Evolutionary conservation across 257 asterid genomes (phyloP), one percentile per base, ranked within the genome.

Genomic region (Nicotiana sylvestris): DNA sequence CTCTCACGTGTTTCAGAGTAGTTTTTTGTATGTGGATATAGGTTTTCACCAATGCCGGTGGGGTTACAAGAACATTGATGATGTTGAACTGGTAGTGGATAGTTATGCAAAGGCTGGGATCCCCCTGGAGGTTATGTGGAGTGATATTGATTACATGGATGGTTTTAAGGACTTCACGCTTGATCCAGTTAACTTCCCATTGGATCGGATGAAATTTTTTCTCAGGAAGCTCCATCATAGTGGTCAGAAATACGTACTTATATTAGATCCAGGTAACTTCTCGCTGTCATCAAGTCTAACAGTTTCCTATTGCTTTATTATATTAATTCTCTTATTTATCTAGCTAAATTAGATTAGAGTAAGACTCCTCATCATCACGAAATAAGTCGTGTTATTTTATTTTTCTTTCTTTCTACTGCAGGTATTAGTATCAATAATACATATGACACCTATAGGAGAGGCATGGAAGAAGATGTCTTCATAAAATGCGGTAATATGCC

Each of bases 1-100:
- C 33, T 4, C 39, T 9, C 55, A 37, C 33, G 21, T 39, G 46
- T 37, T 39, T 69, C 3, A n/a, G 16, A 37, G 33, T 39, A 69
- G 11, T n/a, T 39, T 37, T 39, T 69, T 2, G 21, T 39, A n/a
- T 69, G 66, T 21, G 13, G 11, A 46, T 39, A 27, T 29, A 82
- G 88, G 88, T 25, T 85, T 85, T 83, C 86, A 85, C 77, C 88
- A 85, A 55, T 85, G 88, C 80, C 79, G 84, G 2, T 85, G 76
- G 74, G 88, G 88, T 10, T 85, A 85, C 60, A 81, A 72, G 32
- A 65, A 81, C 30, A 81, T 85, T 27, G 29, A 30, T 82, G 86
- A 79, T 37, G 35, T 83, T 76, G 84, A 80, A 57, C 18, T 25
- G n/a, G 86, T 85, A 27, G 84, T 85, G n/a, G 69, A 33, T 43